Percentiles rank a stretch among this genome's conserved stretches.
phyloP scores from a whole-genome alignment of 805 yeast genomes.

The Tetrapisispora namnaoensis region DNA sequence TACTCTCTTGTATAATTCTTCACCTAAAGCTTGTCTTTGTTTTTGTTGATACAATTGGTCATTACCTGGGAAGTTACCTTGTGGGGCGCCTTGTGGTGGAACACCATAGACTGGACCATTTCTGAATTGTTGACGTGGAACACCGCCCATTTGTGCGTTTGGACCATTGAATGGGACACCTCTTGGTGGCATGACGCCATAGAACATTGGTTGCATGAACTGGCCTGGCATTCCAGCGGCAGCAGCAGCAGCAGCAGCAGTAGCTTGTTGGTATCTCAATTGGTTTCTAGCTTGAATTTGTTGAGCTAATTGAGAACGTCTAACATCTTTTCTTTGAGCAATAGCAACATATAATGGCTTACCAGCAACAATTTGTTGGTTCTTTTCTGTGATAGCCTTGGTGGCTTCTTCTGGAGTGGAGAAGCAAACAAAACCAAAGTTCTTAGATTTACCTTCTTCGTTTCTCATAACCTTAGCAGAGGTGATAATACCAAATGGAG shows the following conservation, averaged over 20 bases:
- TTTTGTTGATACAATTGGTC: conserved; percentile 62
- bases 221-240: conserved; percentile 34
- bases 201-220: conserved; percentile 33
- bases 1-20: conserved; percentile 90
- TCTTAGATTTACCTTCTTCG: conserved; percentile 90
- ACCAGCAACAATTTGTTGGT: conserved; percentile 88
- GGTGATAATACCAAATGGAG: conserved; percentile 89
- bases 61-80: conserved; percentile 40
- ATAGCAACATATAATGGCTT: conserved; percentile 97
- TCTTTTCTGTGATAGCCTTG: conserved; percentile 96
- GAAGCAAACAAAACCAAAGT: conserved; percentile 98
- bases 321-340: conserved; percentile 97
- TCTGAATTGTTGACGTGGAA: conserved; percentile 55
- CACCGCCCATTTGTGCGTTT: conserved; percentile 69
- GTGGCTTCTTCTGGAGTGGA: conserved; percentile 98
- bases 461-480: conserved; percentile 95
- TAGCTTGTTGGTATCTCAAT: conserved; percentile 96
- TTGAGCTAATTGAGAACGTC: conserved; percentile 94
- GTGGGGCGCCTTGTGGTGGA: conserved; percentile 60
- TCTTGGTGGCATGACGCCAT: conserved; percentile 63
- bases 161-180: conserved; percentile 73
- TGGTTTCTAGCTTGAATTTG: conserved; percentile 98
- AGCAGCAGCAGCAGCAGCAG: conserved; percentile 40
- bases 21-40: conserved; percentile 97
- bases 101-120: conserved; percentile 85